These are phyloP conservation scores for Cardiosporidium cionae DNA, from an alignment of 169 alveolate genomes.

Conservation along the genomic window DNA sequence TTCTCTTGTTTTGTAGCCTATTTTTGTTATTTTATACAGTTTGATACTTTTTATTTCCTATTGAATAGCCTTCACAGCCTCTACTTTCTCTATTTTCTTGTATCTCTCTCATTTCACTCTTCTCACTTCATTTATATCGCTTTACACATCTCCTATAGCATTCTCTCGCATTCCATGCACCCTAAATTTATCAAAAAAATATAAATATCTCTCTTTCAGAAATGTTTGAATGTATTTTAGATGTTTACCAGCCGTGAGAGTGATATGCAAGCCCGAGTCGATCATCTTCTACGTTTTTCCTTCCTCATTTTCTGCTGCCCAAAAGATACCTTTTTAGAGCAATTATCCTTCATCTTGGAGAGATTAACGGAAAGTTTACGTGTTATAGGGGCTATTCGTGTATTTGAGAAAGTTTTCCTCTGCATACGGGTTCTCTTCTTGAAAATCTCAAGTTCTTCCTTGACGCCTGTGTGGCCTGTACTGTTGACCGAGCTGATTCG, in stretches of 20 bases:
- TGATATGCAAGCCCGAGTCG: conserved; percentile 1
- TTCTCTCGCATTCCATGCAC: no score
- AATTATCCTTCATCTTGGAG: conserved; percentile 48
- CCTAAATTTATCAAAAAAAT: background rate
- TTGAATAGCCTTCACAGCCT: no score
- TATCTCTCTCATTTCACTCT: no score
- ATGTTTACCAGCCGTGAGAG: background rate
- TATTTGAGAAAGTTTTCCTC: conserved; percentile 14
- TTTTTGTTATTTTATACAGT: no score
- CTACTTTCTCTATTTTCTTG: no score
- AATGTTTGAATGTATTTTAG: background rate
- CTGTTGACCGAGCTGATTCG: conserved; percentile 30
- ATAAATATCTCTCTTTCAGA: background rate
- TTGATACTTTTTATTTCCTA: no score
- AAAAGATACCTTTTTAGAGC: conserved; percentile 43
- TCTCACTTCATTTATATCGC: background rate
- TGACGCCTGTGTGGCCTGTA: conserved; percentile 45
- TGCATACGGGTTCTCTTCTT: conserved; percentile 28
- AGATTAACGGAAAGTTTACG: conserved; percentile 43
- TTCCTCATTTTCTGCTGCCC: conserved; percentile 57
- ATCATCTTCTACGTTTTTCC: conserved; percentile 39
- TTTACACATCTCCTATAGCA: background rate
- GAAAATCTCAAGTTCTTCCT: conserved; percentile 13
- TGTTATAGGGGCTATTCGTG: conserved; percentile 15
- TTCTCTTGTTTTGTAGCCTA: no score